Evolutionary conservation across 164 flowering plant genomes (phyloP), one percentile per base, ranked within the genome.

Genomic region (Cinnamomum chago): DNA sequence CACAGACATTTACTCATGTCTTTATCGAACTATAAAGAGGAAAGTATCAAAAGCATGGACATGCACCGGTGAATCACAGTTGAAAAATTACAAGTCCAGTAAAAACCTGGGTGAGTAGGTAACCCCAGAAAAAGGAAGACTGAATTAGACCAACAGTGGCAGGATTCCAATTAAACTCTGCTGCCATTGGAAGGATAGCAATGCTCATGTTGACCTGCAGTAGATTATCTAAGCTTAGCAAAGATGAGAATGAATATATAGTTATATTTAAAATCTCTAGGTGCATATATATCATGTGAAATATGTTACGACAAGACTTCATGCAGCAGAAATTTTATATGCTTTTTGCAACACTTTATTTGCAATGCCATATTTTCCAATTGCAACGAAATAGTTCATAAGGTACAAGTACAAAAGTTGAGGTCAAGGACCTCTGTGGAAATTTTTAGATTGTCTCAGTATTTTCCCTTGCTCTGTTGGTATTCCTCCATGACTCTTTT

Each of bases 111-210:
- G 98, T 94, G 52, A 93, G 92, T 58, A 93, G 80, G 83, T 90
- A 92, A 70, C 97, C 97, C 97, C 99, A 95, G 90, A 95, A 95
- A 86, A 95, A 95, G 18, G 98, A 95, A 67, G 99, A 95, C 83
- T 95, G 99, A 75, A 95, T 95, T 62, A 95, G 82, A 68, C 99
- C 99, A 87, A 93, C 95, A 60, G 99, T 95, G 60, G 98, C 91
- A 84, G 97, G 91, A 81, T 81, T 91, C 99, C 99, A 95, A 76
- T 92, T 92, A 84, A 86, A 95, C 82, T 95, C 92, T 76, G 87
- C 72, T 23, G 99, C 88, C 99, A 95, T 95, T 5, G 99, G 99
- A 73, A 95, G 94, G 79, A 94, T 92, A 25, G 97, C 98, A 71
- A 94, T 91, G 83, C 97, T 94, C 95, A 92, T 94, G 73, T 92